These are phyloP conservation scores for Paradendryphiella salina DNA, from an alignment of 2,329 filamentous ascomycete genomes.

Conservation along the genomic window DNA sequence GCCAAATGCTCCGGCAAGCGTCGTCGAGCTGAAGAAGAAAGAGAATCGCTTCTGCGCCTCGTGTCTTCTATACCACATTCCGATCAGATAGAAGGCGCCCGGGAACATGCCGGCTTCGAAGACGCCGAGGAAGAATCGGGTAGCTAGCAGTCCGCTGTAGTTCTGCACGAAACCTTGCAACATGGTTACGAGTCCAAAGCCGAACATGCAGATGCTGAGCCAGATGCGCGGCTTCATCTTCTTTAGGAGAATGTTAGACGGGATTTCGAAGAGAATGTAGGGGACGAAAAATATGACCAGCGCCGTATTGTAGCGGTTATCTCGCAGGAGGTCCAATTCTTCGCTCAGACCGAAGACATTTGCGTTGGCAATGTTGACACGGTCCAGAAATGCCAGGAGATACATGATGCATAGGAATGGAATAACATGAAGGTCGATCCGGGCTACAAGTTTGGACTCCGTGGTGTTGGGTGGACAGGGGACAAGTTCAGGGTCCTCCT, in stretches of 20 bases:
- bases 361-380: constrained; percentile 59
- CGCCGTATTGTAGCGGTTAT: constrained; percentile 55
- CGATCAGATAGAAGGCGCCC: constrained; percentile 66
- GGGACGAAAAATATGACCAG: constrained; percentile 60
- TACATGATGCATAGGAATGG: constrained; percentile 57
- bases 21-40: constrained; percentile 88
- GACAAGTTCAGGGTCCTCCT: constrained; percentile 46
- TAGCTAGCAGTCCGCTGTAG: constrained; percentile 75
- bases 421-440: constrained; percentile 55
- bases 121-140: constrained; percentile 78
- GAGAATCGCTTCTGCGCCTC: constrained; percentile 92
- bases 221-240: constrained; percentile 57
- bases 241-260: constrained; percentile 57
- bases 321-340: constrained; percentile 50
- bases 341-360: constrained; percentile 55
- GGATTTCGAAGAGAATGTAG: constrained; percentile 59
- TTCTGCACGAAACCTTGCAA: constrained; percentile 77
- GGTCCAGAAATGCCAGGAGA: constrained; percentile 54
- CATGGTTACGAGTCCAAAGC: constrained; percentile 68
- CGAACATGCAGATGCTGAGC: constrained; percentile 79
- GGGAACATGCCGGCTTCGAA: constrained; percentile 61
- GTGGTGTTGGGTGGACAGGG: constrained; percentile 55
- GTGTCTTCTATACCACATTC: constrained; percentile 85
- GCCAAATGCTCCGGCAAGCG: constrained; percentile 80
- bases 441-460: constrained; percentile 51